Conservation (phyloP, 306 rosid species). For the Fagus crenata region DNA sequence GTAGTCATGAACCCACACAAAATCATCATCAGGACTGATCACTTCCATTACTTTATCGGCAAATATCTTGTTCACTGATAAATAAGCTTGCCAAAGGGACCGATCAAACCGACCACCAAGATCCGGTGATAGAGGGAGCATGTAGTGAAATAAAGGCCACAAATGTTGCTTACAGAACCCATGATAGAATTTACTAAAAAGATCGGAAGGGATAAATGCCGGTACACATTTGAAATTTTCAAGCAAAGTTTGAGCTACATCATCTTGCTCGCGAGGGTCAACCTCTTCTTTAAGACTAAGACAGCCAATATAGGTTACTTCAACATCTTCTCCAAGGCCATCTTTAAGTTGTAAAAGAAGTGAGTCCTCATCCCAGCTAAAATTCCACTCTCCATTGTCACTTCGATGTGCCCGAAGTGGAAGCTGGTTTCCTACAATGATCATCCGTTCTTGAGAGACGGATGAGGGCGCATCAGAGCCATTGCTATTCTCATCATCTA, state of each 20-base stretch:
- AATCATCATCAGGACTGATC: slow-evolving; percentile 66
- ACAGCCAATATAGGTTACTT: slow-evolving; percentile 77
- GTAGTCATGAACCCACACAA: slow-evolving; percentile 91
- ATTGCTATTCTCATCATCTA: slow-evolving; percentile 70
- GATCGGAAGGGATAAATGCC: slow-evolving; percentile 74
- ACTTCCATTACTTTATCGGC: slow-evolving; percentile 94
- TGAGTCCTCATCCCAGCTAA: slow-evolving; percentile 86
- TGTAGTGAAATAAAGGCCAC: slow-evolving; percentile 90
- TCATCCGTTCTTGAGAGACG: slow-evolving; percentile 71
- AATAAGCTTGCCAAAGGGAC: slow-evolving; percentile 86
- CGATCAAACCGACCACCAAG: slow-evolving; percentile 84
- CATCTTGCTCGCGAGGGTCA: slow-evolving; percentile 68
- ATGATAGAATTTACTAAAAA: slow-evolving; percentile 79
- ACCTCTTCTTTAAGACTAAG: slow-evolving; percentile 81
- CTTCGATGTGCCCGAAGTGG: slow-evolving; percentile 53
- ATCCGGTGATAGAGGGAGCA: slow-evolving; percentile 86
- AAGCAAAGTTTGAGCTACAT: slow-evolving; percentile 75
- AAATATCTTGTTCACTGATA: slow-evolving; percentile 89
- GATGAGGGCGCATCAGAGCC: slow-evolving; percentile 85
- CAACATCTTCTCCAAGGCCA: slow-evolving; percentile 86
- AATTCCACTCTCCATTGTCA: slow-evolving; percentile 60
- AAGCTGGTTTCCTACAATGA: slow-evolving; percentile 86
- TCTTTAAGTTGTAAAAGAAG: slow-evolving; percentile 87
- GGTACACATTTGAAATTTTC: slow-evolving; percentile 81
- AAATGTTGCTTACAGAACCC: slow-evolving; percentile 89